Percentiles rank a stretch among this genome's conserved stretches.
These are phyloP conservation scores for Begonia loranthoides DNA, from an alignment of 306 rosid genomes.

Conservation along the genomic window DNA sequence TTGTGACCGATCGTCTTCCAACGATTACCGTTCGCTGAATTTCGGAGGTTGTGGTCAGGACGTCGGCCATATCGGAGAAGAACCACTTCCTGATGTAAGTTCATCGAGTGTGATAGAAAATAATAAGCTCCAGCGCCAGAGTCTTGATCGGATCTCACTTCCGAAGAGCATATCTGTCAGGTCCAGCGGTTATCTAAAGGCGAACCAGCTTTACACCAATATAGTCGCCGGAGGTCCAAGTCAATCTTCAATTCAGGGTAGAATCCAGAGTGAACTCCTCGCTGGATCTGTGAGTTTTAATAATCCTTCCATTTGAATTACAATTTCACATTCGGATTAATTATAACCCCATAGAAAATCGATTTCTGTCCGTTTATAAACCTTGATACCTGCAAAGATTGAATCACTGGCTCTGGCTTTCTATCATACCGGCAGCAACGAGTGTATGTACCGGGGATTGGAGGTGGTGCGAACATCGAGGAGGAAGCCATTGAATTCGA, in stretches of 20 bases:
- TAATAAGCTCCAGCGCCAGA: constrained; percentile 14
- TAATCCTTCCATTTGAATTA: neutral
- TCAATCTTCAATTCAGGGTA: constrained; percentile 7
- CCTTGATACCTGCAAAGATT: neutral
- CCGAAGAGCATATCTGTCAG: constrained; percentile 40
- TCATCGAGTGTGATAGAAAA: constrained; percentile 29
- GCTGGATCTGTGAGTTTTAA: constrained; percentile 12
- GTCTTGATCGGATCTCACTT: constrained; percentile 14
- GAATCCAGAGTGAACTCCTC: constrained; percentile 6
- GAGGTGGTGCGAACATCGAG: constrained; percentile 17
- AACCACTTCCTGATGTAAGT: constrained; percentile 18
- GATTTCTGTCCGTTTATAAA: neutral
- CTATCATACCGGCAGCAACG: constrained; percentile 17
- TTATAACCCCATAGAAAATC: neutral
- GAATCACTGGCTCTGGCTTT: neutral
- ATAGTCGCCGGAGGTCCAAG: constrained; percentile 4
- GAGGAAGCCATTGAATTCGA: constrained; percentile 42
- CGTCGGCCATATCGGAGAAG: constrained; percentile 9
- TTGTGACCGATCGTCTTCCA: constrained; percentile 8
- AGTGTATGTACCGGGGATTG: constrained; percentile 15
- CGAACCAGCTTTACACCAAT: constrained; percentile 1
- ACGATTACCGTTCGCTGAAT: constrained; percentile 10
- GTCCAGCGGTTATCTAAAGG: constrained; percentile 20
- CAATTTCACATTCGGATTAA: neutral
- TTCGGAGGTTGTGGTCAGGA: constrained; percentile 10